Percentiles rank a stretch among this genome's conserved stretches.
Conservation (phyloP, 2,329 filamentous ascomycete genomes). For the Pseudopithomyces maydicus region DNA sequence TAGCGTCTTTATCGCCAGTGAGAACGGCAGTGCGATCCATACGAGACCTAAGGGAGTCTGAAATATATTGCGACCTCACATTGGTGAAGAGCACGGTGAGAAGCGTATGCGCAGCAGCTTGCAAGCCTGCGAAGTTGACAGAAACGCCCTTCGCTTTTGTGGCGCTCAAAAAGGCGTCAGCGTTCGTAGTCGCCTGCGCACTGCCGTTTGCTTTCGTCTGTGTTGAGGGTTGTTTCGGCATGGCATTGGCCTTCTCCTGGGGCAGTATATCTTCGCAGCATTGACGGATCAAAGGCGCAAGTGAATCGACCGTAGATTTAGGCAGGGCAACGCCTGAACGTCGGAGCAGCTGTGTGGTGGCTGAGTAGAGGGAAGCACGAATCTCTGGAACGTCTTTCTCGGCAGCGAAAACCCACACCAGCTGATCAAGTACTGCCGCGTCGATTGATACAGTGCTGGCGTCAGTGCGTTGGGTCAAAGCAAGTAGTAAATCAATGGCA, state of each 20-base stretch:
- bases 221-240: conserved; percentile 43
- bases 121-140: conserved; percentile 53
- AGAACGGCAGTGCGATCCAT: conserved; percentile 84
- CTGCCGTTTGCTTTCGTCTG: conserved; percentile 49
- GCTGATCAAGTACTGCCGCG: conserved; percentile 71
- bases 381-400: conserved; percentile 58
- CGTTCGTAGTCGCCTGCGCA: conserved; percentile 60
- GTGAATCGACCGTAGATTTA: conserved; percentile 67
- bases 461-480: conserved; percentile 64
- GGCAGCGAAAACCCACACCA: conserved; percentile 70
- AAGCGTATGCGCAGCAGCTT: conserved; percentile 63
- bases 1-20: conserved; percentile 68
- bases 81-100: conserved; percentile 66
- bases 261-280: conserved; percentile 78
- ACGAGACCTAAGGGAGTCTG: conserved; percentile 73
- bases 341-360: conserved; percentile 63
- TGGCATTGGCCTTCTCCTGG: conserved; percentile 35
- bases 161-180: conserved; percentile 70
- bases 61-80: conserved; percentile 69
- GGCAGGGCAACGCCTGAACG: conserved; percentile 69
- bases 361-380: conserved; percentile 64
- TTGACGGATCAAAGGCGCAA: conserved; percentile 66
- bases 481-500: conserved; percentile 66
- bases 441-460: conserved; percentile 63
- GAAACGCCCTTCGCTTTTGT: conserved; percentile 37